Conservation (phyloP, 257 asterid species). For the Scutellaria galericulata region DNA sequence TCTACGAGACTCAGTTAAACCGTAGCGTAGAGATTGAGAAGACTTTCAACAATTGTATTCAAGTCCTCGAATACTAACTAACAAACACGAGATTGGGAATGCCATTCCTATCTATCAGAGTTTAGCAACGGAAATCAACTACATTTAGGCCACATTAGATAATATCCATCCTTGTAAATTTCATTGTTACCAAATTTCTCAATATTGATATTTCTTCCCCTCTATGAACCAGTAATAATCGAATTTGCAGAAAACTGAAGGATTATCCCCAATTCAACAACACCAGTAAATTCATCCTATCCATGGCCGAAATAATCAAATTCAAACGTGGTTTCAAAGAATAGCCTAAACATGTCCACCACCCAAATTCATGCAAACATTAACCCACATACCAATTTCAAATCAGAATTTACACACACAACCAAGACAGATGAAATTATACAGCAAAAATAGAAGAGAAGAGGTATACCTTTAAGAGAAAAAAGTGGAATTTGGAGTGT, state of each 20-base stretch:
- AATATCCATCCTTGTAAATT: not conserved
- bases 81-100: not conserved
- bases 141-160: constrained; percentile 3
- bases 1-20: not conserved
- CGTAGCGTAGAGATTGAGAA: not conserved
- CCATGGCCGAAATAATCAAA: not conserved
- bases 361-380: not conserved
- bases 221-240: not conserved
- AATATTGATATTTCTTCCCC: not conserved
- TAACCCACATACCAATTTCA: not conserved
- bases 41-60: not conserved
- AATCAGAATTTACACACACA: not conserved
- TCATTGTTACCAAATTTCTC: not conserved
- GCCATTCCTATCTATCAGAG: not conserved
- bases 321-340: not conserved
- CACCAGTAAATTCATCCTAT: not conserved
- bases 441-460: not conserved
- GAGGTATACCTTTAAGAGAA: constrained; percentile 45
- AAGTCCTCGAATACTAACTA: constrained; percentile 4
- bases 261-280: not conserved
- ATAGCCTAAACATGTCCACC: not conserved
- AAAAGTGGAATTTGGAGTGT: constrained; percentile 30
- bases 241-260: constrained; percentile 11
- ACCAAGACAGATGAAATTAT: not conserved
- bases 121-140: not conserved